Percentiles rank a stretch among this genome's conserved stretches.
Evolutionary conservation across 176 grass and related monocot genomes (phyloP).

Genomic region (Avena atlantica): DNA sequence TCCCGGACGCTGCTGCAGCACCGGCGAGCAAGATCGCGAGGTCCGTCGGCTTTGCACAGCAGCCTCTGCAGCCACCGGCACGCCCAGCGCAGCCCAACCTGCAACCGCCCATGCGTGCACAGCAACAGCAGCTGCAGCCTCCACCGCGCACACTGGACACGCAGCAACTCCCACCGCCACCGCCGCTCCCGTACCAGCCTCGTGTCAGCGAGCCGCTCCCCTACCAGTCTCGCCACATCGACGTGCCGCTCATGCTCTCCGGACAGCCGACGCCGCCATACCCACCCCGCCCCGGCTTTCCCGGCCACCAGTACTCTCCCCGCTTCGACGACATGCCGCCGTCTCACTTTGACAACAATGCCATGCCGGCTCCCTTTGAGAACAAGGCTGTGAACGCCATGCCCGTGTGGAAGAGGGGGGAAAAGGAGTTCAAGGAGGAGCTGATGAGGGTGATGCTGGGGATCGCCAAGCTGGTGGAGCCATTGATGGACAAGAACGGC

Average conservation of each 20-base stretch:
- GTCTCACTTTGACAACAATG: not conserved
- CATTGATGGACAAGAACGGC: slow-evolving; percentile 59
- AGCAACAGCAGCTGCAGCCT: slow-evolving; percentile 6
- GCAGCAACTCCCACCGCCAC: slow-evolving; percentile 42
- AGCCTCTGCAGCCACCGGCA: slow-evolving; percentile 25
- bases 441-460: slow-evolving; percentile 57
- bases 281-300: slow-evolving; percentile 22
- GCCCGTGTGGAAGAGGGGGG: slow-evolving; percentile 42
- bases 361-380: not conserved
- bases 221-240: slow-evolving; percentile 34
- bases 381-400: not conserved
- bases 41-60: slow-evolving; percentile 33
- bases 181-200: slow-evolving; percentile 17
- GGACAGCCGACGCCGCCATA: slow-evolving; percentile 41
- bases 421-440: slow-evolving; percentile 50
- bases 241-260: slow-evolving; percentile 2
- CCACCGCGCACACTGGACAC: slow-evolving; percentile 4
- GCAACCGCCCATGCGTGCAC: slow-evolving; percentile 36
- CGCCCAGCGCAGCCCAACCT: not conserved
- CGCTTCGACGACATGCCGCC: not conserved
- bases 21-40: slow-evolving; percentile 27
- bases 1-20: not conserved
- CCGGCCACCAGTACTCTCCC: not conserved
- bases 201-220: not conserved
- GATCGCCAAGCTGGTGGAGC: slow-evolving; percentile 64